Conservation (phyloP, 805 yeast genomes). For the Metschnikowia lunata region DNA sequence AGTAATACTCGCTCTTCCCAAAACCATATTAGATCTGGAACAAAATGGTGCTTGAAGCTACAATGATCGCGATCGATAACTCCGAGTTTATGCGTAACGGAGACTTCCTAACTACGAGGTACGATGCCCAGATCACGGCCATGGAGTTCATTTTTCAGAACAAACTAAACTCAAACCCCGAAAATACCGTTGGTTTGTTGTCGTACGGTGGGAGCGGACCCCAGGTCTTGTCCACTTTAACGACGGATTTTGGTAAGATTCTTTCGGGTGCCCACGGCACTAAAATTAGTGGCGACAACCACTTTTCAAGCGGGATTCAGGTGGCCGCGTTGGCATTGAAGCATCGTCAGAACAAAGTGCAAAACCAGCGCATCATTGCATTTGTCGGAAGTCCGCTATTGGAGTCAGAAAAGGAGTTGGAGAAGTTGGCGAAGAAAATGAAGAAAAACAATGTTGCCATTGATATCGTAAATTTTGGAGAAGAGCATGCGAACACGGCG, state of each 20-base stretch:
- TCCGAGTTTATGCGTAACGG: slow-evolving; percentile 96
- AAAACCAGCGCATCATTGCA: slow-evolving; percentile 81
- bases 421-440: slow-evolving; percentile 82
- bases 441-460: slow-evolving; percentile 90
- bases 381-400: slow-evolving; percentile 85
- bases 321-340: slow-evolving; percentile 89
- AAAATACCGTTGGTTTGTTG: slow-evolving; percentile 86
- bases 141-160: slow-evolving; percentile 82
- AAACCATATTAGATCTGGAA: neutral
- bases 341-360: slow-evolving; percentile 92
- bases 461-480: slow-evolving; percentile 90
- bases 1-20: neutral
- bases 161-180: slow-evolving; percentile 87
- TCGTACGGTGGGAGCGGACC: slow-evolving; percentile 84
- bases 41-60: slow-evolving; percentile 90
- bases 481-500: slow-evolving; percentile 69
- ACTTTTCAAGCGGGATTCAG: slow-evolving; percentile 80
- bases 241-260: slow-evolving; percentile 81
- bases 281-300: slow-evolving; percentile 60
- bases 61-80: slow-evolving; percentile 92
- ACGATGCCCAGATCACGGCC: slow-evolving; percentile 88
- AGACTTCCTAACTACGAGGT: slow-evolving; percentile 83
- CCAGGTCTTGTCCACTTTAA: slow-evolving; percentile 81
- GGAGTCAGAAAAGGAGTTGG: slow-evolving; percentile 66
- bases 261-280: slow-evolving; percentile 80